Conservation (phyloP, 495 filamentous ascomycete species). For the Penicillium roqueforti region DNA sequence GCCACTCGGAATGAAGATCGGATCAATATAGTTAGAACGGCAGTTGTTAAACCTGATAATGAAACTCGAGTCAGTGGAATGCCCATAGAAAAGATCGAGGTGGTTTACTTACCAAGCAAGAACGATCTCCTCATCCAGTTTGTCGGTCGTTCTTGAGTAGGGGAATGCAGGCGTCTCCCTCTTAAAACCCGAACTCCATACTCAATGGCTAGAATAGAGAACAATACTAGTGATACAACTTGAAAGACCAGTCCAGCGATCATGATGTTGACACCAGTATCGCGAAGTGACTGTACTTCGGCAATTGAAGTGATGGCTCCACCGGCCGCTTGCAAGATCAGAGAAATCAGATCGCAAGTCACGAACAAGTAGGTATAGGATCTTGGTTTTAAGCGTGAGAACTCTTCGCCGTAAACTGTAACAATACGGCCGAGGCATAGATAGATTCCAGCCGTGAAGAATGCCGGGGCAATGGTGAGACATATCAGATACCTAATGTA, state of each 20-base stretch:
- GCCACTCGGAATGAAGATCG: constrained; percentile 61
- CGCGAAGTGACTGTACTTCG: constrained; percentile 9
- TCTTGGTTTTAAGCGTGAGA: constrained; percentile 47
- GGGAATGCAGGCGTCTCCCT: constrained; percentile 10
- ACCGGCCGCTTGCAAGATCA: constrained; percentile 53
- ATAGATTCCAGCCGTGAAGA: constrained; percentile 55
- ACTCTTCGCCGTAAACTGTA: constrained; percentile 40
- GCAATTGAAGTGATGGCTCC: constrained; percentile 50
- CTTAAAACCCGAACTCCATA: constrained; percentile 17
- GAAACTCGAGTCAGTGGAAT: constrained; percentile 1
- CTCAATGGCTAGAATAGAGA: constrained; percentile 48
- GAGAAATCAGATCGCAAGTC: constrained; percentile 48
- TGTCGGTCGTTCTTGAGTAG: constrained; percentile 1
- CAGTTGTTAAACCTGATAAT: constrained; percentile 36
- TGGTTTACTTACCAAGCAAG: constrained; percentile 10
- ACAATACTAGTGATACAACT: constrained; percentile 49
- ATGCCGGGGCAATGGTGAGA: constrained; percentile 53
- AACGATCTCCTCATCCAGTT: constrained; percentile 16
- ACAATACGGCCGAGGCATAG: constrained; percentile 53
- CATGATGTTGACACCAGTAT: constrained; percentile 50
- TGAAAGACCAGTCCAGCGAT: constrained; percentile 53
- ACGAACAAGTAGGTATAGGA: constrained; percentile 53
- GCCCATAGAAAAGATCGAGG: background rate
- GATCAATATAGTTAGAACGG: constrained; percentile 57
- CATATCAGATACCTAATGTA: constrained; percentile 42